Evolutionary conservation across 306 rosid genomes (phyloP), one percentile per base, ranked within the genome.

Genomic region (Sphenostylis stenocarpa): DNA sequence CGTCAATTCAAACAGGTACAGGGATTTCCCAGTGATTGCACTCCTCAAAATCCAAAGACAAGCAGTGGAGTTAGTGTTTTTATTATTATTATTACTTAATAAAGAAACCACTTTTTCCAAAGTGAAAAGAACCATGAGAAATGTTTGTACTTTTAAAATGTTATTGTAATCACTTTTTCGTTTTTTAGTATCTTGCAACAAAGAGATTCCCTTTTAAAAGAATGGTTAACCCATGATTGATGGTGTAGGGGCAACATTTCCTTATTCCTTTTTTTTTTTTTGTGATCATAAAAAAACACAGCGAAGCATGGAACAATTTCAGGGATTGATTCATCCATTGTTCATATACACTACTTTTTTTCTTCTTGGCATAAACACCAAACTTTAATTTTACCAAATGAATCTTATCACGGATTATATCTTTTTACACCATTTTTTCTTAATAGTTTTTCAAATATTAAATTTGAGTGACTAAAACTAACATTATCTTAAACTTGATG

Each of bases 61-160:
- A 76, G 81, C n/a, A 52, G 34, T 26, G 64, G 10, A 43, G 47
- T 31, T 61, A 36, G 4, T 48, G 38, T 56, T 5, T 60, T 58
- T 21, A 1, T 26, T 26, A 1, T 26, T 26, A 26, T 26, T 1
- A 1, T 26, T 26, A 1, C 28, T 14, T 4, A 70, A 43, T 24
- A 71, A 76, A 70, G 74, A 63, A 70, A 3, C 76, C 12, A 26
- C 82, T 71, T 82, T 77, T 45, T 10, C 29, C 45, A 82, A 82
- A 76, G 78, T 41, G 15, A 53, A 53, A 76, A 38, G 76, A 75
- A 68, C 39, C 73, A 39, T 26, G 7, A 47, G 60, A 81, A 75
- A 68, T 21, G 45, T 26, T 66, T 74, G 62, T 19, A 49, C 72
- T 58, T 67, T 34, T 3, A 28, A 81, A 48, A 57, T 23, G 9